phyloP scores from a whole-genome alignment of 2,329 filamentous ascomycete species.

The Aspergillus calidoustus region DNA sequence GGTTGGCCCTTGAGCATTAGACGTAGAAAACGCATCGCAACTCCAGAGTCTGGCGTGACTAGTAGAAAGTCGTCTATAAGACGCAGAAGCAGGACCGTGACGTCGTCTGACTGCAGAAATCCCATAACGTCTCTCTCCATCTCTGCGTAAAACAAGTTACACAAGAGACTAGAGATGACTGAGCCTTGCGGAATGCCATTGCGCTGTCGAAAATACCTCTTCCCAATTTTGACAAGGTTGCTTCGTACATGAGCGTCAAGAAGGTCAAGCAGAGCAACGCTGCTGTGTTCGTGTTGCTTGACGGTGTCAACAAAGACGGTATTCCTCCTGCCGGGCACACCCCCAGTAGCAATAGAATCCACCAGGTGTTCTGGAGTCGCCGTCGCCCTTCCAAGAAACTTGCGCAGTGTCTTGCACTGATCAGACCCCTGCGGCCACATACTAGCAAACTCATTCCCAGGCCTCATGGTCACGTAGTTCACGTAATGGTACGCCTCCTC shows the following conservation, averaged over 20 bases:
- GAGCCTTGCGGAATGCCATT: slow-evolving; percentile 92
- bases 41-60: slow-evolving; percentile 70
- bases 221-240: slow-evolving; percentile 87
- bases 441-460: slow-evolving; percentile 40
- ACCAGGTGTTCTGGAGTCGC: slow-evolving; percentile 52
- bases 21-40: slow-evolving; percentile 74
- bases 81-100: slow-evolving; percentile 67
- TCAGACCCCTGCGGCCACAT: slow-evolving; percentile 23
- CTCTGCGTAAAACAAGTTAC: slow-evolving; percentile 95
- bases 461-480: slow-evolving; percentile 74
- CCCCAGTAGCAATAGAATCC: slow-evolving; percentile 45
- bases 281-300: slow-evolving; percentile 61
- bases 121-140: slow-evolving; percentile 71
- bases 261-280: slow-evolving; percentile 67
- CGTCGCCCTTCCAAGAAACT: slow-evolving; percentile 59
- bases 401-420: slow-evolving; percentile 36
- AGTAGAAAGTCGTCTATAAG: slow-evolving; percentile 93
- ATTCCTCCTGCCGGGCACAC: slow-evolving; percentile 57
- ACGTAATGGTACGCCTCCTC: slow-evolving; percentile 69
- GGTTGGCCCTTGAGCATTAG: slow-evolving; percentile 80
- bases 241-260: slow-evolving; percentile 78
- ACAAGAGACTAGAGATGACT: slow-evolving; percentile 81
- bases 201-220: slow-evolving; percentile 85
- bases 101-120: slow-evolving; percentile 67
- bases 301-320: slow-evolving; percentile 78